These are phyloP conservation scores for Colletotrichum sojae DNA, from an alignment of 2,329 filamentous ascomycete genomes.

Conservation along the genomic window DNA sequence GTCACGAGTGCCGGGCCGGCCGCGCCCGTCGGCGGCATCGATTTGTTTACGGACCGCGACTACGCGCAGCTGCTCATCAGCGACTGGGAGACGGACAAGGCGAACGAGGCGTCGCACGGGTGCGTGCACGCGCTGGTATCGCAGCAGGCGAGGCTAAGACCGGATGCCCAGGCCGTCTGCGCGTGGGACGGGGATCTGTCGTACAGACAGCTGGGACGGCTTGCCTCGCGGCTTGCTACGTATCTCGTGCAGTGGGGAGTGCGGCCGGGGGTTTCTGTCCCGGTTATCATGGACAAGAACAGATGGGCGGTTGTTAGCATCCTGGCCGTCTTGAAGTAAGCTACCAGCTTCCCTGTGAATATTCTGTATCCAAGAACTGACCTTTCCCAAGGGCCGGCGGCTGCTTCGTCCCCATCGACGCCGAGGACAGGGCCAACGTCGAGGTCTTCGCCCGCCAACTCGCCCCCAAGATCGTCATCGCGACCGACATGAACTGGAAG, in stretches of 20 bases:
- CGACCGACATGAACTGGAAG: conserved; percentile 58
- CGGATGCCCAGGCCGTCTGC: conserved; percentile 57
- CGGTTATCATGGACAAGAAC: conserved; percentile 79
- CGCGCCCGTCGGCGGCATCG: conserved; percentile 59
- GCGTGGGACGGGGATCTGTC: conserved; percentile 62
- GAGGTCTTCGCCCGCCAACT: conserved; percentile 60
- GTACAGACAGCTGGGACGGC: conserved; percentile 56
- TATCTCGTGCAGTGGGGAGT: conserved; percentile 67
- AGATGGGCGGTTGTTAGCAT: conserved; percentile 78
- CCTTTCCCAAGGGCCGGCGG: conserved; percentile 56
- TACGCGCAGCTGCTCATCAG: conserved; percentile 68
- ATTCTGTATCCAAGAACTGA: conserved; percentile 47
- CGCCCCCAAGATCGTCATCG: conserved; percentile 59
- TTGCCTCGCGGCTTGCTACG: conserved; percentile 55
- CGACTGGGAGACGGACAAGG: conserved; percentile 59
- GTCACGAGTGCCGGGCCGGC: conserved; percentile 58
- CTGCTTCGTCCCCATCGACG: conserved; percentile 65
- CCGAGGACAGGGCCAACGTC: conserved; percentile 57
- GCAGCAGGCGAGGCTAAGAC: conserved; percentile 55
- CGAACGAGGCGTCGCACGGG: conserved; percentile 54
- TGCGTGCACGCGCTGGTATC: conserved; percentile 63
- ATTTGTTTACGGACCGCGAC: conserved; percentile 70
- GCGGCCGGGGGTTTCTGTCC: conserved; percentile 69
- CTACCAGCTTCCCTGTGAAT: conserved; percentile 52
- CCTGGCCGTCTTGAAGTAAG: conserved; percentile 76